Conservation (phyloP, 805 yeast genomes). For the Myxozyma kluyveri region DNA sequence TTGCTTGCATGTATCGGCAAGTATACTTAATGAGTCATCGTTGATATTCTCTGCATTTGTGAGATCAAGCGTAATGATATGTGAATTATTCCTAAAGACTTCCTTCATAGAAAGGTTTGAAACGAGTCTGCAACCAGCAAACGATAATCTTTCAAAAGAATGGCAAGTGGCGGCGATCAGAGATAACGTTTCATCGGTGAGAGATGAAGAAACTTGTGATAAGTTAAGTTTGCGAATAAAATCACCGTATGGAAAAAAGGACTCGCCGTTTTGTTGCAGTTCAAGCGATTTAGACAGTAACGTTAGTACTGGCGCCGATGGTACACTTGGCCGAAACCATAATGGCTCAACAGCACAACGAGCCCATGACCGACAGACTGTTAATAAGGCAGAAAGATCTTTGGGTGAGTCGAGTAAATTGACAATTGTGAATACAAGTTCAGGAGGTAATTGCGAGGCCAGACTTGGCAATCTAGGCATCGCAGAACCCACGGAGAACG, state of each 20-base stretch:
- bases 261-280: slow-evolving; percentile 41
- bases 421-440: slow-evolving; percentile 16
- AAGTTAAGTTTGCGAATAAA: slow-evolving; percentile 78
- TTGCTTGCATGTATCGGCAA: slow-evolving; percentile 69
- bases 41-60: slow-evolving; percentile 68
- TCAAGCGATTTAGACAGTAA: slow-evolving; percentile 58
- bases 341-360: slow-evolving; percentile 70
- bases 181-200: slow-evolving; percentile 61
- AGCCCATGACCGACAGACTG: slow-evolving; percentile 81
- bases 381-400: slow-evolving; percentile 38
- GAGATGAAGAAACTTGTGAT: slow-evolving; percentile 64
- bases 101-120: slow-evolving; percentile 59
- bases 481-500: not conserved
- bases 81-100: slow-evolving; percentile 62
- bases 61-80: slow-evolving; percentile 80
- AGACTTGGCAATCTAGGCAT: not conserved
- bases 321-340: slow-evolving; percentile 84
- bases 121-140: slow-evolving; percentile 72
- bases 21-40: slow-evolving; percentile 67
- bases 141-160: slow-evolving; percentile 78
- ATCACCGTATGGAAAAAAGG: slow-evolving; percentile 55
- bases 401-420: slow-evolving; percentile 15
- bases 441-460: slow-evolving; percentile 22
- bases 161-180: slow-evolving; percentile 61
- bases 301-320: slow-evolving; percentile 48